Percentiles rank a stretch among this genome's conserved stretches.
Evolutionary conservation across 768 basidiomycete genomes (phyloP).

Genomic region (Paxillus rubicundulus): DNA sequence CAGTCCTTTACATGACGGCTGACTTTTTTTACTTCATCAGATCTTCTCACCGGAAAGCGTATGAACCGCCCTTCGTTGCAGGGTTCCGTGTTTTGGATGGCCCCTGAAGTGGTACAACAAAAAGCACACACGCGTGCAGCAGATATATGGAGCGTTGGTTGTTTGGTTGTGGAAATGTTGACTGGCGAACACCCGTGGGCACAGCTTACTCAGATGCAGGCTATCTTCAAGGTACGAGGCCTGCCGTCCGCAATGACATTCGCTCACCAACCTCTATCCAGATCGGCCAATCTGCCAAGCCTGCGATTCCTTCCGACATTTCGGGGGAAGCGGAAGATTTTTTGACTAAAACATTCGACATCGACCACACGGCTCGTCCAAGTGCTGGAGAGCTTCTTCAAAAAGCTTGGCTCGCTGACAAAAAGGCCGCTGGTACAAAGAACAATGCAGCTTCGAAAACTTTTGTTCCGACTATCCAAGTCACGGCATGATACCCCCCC

Average conservation of each 20-base stretch:
- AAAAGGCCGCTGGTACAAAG: conserved; percentile 31
- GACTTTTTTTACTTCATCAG: conserved; percentile 16
- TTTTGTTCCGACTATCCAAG: conserved; percentile 28
- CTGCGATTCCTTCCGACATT: conserved; percentile 88
- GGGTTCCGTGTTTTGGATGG: conserved; percentile 99
- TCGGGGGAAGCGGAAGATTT: conserved; percentile 86
- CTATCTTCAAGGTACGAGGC: conserved; percentile 83
- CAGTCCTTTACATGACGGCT: conserved; percentile 16
- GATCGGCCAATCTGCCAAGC: conserved; percentile 91
- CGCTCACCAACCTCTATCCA: conserved; percentile 27
- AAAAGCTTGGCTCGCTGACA: conserved; percentile 63
- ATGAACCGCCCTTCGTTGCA: conserved; percentile 90
- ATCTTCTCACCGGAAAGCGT: conserved; percentile 56
- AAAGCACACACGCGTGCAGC: conserved; percentile 88
- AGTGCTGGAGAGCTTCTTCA: conserved; percentile 72
- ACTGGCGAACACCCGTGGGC: conserved; percentile 97
- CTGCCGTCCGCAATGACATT: neutral
- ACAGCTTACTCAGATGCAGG: conserved; percentile 97
- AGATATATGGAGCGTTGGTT: conserved; percentile 96
- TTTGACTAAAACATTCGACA: conserved; percentile 80
- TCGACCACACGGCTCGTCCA: conserved; percentile 78
- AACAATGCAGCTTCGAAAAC: conserved; percentile 16
- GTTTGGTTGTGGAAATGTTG: conserved; percentile 94
- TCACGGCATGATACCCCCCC: conserved; percentile 20
- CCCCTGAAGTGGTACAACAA: conserved; percentile 97